Base-by-base conservation (phyloP, 176 grass and related monocot genomes). In the Elaeis guineensis region DNA sequence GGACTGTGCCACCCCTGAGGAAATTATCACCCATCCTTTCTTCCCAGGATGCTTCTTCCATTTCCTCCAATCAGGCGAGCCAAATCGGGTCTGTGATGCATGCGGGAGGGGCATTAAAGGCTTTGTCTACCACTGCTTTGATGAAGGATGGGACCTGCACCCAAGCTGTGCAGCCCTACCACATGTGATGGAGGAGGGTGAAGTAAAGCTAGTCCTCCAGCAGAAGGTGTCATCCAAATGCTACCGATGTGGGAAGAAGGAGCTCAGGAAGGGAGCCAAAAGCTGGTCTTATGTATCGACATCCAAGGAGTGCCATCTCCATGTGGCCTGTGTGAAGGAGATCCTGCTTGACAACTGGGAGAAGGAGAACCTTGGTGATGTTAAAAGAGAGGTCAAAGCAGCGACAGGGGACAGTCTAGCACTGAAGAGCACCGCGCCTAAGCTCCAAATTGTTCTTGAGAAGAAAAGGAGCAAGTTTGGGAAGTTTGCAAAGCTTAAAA, bases 71-170 rank as follows among this genome's bases (percentile, higher is more conserved):
- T 19, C 28, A 5, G 5, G 4, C 26, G 28, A 39, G 5, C 59
- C 26, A 6, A 0, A 15, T 5, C 59, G 59, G 16, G 5, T 17
- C 59, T 61, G 59, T 5, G 59, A 61, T 17, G 59, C 59, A 5
- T 61, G 59, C 17, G 59, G 59, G 5, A 26, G 59, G 19, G 29
- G 18, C 59, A 20, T 61, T 28, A 35, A 61, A 5, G 59, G 59
- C 17, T 61, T 35, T 19, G 59, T 61, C 26, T 61, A 61, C 25
- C 59, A 61, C 1, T 35, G 59, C 59, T n/a, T 19, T 28, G 28
- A 19, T 17, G 4, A 44, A 19, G 29, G 17, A 8, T 61, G 28
- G 26, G 59, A 61, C 28, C n/a, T 61, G 59, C 59, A 61, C 11
- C 59, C 59, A 17, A 18, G 26, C 25, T 61, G 29, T 4, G 59